Percentiles rank a stretch among this genome's conserved stretches.
Conservation (phyloP, 768 basidiomycete genomes). For the Termitomyces sp. region DNA sequence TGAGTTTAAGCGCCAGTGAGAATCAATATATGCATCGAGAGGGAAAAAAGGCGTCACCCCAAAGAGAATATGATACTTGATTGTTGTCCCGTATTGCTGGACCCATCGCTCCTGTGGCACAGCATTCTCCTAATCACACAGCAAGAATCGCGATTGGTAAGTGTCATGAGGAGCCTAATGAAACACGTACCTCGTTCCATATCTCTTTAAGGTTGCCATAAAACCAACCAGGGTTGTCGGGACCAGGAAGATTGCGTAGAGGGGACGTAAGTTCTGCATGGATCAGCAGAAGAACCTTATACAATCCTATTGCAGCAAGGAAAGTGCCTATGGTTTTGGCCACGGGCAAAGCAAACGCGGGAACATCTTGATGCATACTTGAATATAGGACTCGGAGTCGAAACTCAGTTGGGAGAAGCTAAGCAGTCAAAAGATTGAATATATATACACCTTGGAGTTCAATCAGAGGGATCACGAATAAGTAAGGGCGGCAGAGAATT, state of each 20-base stretch:
- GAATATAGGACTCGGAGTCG: too few relatives aligned
- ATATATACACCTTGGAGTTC: too few relatives aligned
- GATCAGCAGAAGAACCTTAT: constrained; percentile 32
- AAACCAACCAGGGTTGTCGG: constrained; percentile 41
- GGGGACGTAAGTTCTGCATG: constrained; percentile 38
- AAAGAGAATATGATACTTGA: constrained; percentile 28
- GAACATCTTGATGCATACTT: background rate
- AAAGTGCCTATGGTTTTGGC: constrained; percentile 16
- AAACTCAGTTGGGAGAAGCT: too few relatives aligned
- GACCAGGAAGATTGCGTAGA: constrained; percentile 50
- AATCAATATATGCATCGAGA: constrained; percentile 29
- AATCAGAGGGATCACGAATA: too few relatives aligned
- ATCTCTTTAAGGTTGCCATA: constrained; percentile 43
- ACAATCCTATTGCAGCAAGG: constrained; percentile 27
- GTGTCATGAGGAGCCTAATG: background rate
- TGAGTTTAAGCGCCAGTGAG: background rate
- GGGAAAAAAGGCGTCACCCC: constrained; percentile 31
- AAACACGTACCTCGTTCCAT: constrained; percentile 1
- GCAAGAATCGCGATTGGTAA: background rate
- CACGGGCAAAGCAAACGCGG: background rate
- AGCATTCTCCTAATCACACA: constrained; percentile 29
- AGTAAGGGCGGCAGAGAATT: too few relatives aligned
- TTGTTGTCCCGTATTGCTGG: constrained; percentile 12
- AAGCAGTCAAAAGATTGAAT: too few relatives aligned
- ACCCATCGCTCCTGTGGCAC: constrained; percentile 18